phyloP scores from a whole-genome alignment of 2,329 filamentous ascomycete species.

The Colletotrichum spinosum region DNA sequence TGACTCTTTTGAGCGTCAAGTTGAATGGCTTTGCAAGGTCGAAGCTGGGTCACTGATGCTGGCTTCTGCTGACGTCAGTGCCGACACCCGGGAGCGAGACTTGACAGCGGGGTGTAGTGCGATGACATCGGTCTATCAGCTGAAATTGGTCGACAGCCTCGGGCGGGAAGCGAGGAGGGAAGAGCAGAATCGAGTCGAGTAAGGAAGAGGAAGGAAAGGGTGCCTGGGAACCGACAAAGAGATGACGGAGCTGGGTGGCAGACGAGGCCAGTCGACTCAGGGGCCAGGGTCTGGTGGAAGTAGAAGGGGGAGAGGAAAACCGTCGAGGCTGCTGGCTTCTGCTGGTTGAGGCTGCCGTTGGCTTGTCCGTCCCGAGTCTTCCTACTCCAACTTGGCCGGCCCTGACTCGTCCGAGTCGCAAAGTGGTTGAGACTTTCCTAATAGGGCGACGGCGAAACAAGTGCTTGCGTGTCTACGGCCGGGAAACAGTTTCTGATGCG shows the following conservation, averaged over 20 bases:
- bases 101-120: constrained; percentile 30
- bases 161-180: constrained; percentile 15
- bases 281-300: constrained; percentile 14
- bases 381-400: not conserved
- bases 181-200: not conserved
- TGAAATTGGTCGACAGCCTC: constrained; percentile 31
- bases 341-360: constrained; percentile 7
- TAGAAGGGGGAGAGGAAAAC: constrained; percentile 4
- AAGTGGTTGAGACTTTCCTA: constrained; percentile 34
- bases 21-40: constrained; percentile 32
- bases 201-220: no score
- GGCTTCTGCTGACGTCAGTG: constrained; percentile 32
- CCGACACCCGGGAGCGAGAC: constrained; percentile 10
- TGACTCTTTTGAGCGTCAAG: constrained; percentile 15
- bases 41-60: constrained; percentile 27
- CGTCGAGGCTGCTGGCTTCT: constrained; percentile 15
- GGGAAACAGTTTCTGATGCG: constrained; percentile 34
- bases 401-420: constrained; percentile 34
- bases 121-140: constrained; percentile 35
- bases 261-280: constrained; percentile 10
- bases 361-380: not conserved
- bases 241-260: constrained; percentile 4
- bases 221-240: not conserved
- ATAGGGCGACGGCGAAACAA: constrained; percentile 37
- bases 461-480: constrained; percentile 33